Conservation (phyloP, 2,329 filamentous ascomycete species). For the Hypoxylon rubiginosum region DNA sequence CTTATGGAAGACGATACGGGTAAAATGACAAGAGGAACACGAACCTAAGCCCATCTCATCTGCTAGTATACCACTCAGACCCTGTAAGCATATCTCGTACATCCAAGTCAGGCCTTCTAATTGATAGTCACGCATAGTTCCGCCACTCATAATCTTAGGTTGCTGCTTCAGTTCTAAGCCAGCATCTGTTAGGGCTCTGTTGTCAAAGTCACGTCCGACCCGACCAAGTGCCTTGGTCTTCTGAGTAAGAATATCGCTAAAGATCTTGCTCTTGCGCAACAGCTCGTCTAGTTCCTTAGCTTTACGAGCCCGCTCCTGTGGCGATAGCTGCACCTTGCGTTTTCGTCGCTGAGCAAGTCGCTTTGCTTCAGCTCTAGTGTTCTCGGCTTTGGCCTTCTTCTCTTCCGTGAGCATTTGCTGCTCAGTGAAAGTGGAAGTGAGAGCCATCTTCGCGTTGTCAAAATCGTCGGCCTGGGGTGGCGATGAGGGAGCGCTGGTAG, state of each 20-base stretch:
- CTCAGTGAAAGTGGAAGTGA: slow-evolving; percentile 46
- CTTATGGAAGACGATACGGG: not conserved
- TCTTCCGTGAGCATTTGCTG: slow-evolving; percentile 59
- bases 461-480: slow-evolving; percentile 37
- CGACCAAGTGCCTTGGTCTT: slow-evolving; percentile 74
- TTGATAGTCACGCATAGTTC: slow-evolving; percentile 94
- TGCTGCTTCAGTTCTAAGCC: slow-evolving; percentile 86
- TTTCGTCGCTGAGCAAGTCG: slow-evolving; percentile 55
- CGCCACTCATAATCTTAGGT: slow-evolving; percentile 85
- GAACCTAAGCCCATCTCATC: slow-evolving; percentile 90
- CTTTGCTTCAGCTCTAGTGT: slow-evolving; percentile 64
- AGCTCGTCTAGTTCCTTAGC: slow-evolving; percentile 71
- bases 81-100: slow-evolving; percentile 83
- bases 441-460: slow-evolving; percentile 44
- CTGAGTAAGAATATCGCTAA: slow-evolving; percentile 72
- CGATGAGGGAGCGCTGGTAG: slow-evolving; percentile 44
- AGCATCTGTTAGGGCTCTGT: slow-evolving; percentile 71
- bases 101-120: slow-evolving; percentile 96
- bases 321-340: slow-evolving; percentile 61
- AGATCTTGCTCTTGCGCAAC: slow-evolving; percentile 70
- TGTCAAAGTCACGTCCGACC: slow-evolving; percentile 71
- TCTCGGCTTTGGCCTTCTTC: slow-evolving; percentile 60
- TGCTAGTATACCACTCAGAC: slow-evolving; percentile 89
- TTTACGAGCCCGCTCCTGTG: slow-evolving; percentile 69
- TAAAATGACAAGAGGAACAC: slow-evolving; percentile 39